These are phyloP conservation scores for Nidularia pulvinata DNA, from an alignment of 768 basidiomycete species.

Conservation along the genomic window DNA sequence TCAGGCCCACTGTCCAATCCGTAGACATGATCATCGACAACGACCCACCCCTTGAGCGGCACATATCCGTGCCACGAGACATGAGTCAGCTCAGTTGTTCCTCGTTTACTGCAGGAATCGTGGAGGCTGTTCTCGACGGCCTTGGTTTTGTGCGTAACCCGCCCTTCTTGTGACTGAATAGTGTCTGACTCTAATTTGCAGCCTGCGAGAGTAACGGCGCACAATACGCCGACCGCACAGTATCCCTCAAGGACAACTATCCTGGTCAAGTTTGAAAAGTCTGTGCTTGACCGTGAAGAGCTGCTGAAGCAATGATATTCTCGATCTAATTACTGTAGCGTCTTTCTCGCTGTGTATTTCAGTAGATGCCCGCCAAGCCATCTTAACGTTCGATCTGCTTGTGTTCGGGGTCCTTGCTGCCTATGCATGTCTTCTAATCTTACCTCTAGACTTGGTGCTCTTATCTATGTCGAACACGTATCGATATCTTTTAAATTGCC, in stretches of 20 bases:
- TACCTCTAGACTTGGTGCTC: too few relatives aligned
- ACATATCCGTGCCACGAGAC: constrained; percentile 93
- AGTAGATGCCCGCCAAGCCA: too few relatives aligned
- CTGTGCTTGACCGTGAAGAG: constrained; percentile 93
- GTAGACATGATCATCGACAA: constrained; percentile 99
- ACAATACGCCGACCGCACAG: constrained; percentile 83
- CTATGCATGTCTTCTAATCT: too few relatives aligned
- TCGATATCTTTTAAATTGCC: too few relatives aligned
- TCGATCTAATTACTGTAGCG: neutral
- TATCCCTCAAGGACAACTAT: constrained; percentile 91
- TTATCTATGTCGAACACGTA: too few relatives aligned
- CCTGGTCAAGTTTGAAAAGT: constrained; percentile 93
- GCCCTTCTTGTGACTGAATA: neutral
- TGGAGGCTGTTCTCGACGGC: constrained; percentile 95
- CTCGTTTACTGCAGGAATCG: constrained; percentile 97
- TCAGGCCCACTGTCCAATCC: constrained; percentile 4
- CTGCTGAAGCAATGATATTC: constrained; percentile 58
- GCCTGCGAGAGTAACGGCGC: constrained; percentile 97
- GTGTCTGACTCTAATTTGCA: constrained; percentile 25
- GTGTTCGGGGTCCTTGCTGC: too few relatives aligned
- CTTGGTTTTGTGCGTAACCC: constrained; percentile 81
- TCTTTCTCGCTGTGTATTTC: neutral
- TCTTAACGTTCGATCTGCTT: too few relatives aligned
- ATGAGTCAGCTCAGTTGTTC: constrained; percentile 94
- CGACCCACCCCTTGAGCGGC: constrained; percentile 87